Base-by-base conservation (phyloP, 306 rosid genomes). In the Quercus dentata region DNA sequence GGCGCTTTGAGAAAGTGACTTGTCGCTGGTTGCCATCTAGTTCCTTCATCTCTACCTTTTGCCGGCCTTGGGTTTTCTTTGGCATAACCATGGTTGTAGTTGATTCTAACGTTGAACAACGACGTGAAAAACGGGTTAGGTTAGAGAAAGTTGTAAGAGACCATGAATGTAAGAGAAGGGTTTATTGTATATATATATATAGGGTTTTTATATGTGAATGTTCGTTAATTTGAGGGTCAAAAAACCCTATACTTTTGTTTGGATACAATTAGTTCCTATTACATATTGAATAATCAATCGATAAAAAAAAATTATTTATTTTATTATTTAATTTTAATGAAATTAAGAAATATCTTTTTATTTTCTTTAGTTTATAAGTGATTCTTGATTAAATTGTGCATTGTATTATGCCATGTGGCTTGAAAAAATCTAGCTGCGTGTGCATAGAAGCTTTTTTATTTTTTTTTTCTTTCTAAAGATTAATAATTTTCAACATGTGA, bases 1-100 rank as follows among this genome's bases (percentile, higher is more conserved):
- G 79, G 54, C 93, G 78, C 51, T 90, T 87, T 1, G 90, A 87
- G 85, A 86, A 82, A 0, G 93, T 91, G 14, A 88, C 89, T 41
- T 90, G 89, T 67, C 81, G 84, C 86, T 74, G 87, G 44, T 76
- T n/a, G 0, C 73, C 76, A 25, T 81, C 79, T 20, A 90, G 78
- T n/a, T 87, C 78, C 78, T 88, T 85, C 21, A 90, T 88, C 80
- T 85, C 91, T 2, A 88, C 87, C 82, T 74, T 90, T 76, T 82
- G 85, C 1, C 91, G 80, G 7, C 92, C 94, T 12, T 74, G 70
- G 67, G 68, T 56, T 67, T 78, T 82, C 79, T 80, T 85, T 1
- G 49, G 35, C 41, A 56, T 2, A 9, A 71, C 76, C 85, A 80
- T 80, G 75, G 33, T 56, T 51, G 28, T 27, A 7, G 28, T 27